phyloP scores from a whole-genome alignment of 495 filamentous ascomycete species.

The Tuber umbilicatum region DNA sequence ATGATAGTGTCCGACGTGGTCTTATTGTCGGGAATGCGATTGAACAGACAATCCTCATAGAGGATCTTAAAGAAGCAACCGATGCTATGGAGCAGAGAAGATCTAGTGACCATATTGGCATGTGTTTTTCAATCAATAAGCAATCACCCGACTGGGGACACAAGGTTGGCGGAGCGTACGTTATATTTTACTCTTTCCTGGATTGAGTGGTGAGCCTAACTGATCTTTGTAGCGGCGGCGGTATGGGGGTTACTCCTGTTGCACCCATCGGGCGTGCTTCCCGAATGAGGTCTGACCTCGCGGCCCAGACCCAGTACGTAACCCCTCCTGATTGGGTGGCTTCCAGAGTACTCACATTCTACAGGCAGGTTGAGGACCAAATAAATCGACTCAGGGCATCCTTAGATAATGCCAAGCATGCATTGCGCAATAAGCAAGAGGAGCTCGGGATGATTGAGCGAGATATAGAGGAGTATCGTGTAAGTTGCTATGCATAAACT shows the following conservation, averaged over 20 bases:
- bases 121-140: conserved; percentile 59
- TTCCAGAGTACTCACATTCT: conserved; percentile 7
- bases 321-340: conserved; percentile 41
- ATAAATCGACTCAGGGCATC: conserved; percentile 41
- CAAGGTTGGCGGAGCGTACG: conserved; percentile 40
- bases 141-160: conserved; percentile 56
- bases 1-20: conserved; percentile 67
- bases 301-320: conserved; percentile 56
- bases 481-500: conserved; percentile 29
- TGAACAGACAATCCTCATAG: conserved; percentile 77
- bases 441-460: conserved; percentile 15
- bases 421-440: conserved; percentile 24
- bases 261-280: conserved; percentile 44
- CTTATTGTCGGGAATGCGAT: conserved; percentile 75
- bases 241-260: conserved; percentile 53
- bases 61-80: conserved; percentile 57
- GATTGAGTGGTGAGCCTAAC: conserved; percentile 14
- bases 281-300: conserved; percentile 75
- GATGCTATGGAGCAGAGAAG: conserved; percentile 60
- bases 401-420: conserved; percentile 26
- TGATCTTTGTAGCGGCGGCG: conserved; percentile 49
- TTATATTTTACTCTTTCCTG: conserved; percentile 2
- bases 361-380: conserved; percentile 47
- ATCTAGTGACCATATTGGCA: conserved; percentile 61
- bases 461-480: conserved; percentile 21